These are phyloP conservation scores for Daldinia sp. DNA, from an alignment of 2,329 filamentous ascomycete genomes.

Conservation along the genomic window DNA sequence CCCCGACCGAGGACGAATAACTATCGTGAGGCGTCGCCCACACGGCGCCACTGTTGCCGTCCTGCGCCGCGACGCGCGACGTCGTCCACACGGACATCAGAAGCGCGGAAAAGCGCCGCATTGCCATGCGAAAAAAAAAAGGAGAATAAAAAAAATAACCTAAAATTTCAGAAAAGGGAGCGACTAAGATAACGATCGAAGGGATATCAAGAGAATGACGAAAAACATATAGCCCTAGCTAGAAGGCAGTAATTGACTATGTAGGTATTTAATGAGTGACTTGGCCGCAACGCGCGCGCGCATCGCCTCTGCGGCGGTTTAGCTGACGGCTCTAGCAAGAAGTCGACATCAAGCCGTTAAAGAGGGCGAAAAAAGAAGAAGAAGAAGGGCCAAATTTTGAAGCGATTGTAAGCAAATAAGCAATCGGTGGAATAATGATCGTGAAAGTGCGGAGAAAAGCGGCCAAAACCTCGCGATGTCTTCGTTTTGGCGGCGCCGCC, in stretches of 20 bases:
- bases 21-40: constrained; percentile 66
- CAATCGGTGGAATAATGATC: constrained; percentile 19
- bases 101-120: constrained; percentile 29
- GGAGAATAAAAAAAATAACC: not conserved
- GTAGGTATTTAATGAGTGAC: constrained; percentile 21
- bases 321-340: constrained; percentile 21
- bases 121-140: constrained; percentile 26
- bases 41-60: constrained; percentile 48
- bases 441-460: constrained; percentile 21
- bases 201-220: constrained; percentile 29
- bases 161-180: constrained; percentile 30
- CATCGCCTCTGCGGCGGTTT: constrained; percentile 32
- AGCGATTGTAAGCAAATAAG: not conserved
- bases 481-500: constrained; percentile 10
- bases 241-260: not conserved
- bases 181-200: constrained; percentile 18
- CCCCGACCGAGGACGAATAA: constrained; percentile 69
- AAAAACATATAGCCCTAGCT: constrained; percentile 2
- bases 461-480: constrained; percentile 17
- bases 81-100: constrained; percentile 14
- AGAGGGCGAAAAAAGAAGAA: not conserved
- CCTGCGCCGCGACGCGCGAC: constrained; percentile 29
- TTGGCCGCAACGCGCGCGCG: constrained; percentile 12
- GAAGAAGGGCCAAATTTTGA: not conserved
- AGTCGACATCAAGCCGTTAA: constrained; percentile 27